A percentile compares a stretch with the other conserved stretches of the same genome.
These are phyloP conservation scores for Plectosphaerella plurivora DNA, from an alignment of 2,329 filamentous ascomycete genomes.

Conservation along the genomic window DNA sequence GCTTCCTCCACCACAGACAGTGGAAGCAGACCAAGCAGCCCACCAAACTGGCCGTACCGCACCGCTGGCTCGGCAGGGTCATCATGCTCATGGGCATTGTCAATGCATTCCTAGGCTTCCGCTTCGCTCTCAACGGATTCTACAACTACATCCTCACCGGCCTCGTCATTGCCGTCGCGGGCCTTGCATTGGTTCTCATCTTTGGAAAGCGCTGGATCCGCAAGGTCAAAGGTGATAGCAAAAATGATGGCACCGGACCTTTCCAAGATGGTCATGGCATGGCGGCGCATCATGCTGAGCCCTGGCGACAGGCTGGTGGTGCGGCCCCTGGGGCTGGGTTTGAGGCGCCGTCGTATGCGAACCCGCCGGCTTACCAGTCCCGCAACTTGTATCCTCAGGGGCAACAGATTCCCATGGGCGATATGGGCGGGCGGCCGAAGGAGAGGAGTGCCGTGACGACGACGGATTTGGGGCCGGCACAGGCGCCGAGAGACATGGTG, in stretches of 20 bases:
- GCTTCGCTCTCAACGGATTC: conserved; percentile 45
- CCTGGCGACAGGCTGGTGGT: conserved; percentile 9
- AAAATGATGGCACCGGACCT: not conserved
- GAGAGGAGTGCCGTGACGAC: conserved; percentile 2
- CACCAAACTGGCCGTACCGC: conserved; percentile 46
- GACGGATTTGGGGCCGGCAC: conserved; percentile 8
- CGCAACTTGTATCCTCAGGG: not conserved
- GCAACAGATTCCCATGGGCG: conserved; percentile 9
- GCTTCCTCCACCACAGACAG: conserved; percentile 50
- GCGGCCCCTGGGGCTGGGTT: not conserved
- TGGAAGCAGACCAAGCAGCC: conserved; percentile 44
- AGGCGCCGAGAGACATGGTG: conserved; percentile 11
- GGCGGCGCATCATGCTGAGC: conserved; percentile 11
- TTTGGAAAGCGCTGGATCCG: conserved; percentile 20
- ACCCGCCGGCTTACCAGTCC: conserved; percentile 6
- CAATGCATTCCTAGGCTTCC: conserved; percentile 58
- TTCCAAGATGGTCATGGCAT: conserved; percentile 3
- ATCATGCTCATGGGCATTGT: conserved; percentile 48
- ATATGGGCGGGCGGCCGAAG: conserved; percentile 5
- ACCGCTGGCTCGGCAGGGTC: conserved; percentile 53
- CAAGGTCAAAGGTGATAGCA: conserved; percentile 1
- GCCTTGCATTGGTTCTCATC: conserved; percentile 29
- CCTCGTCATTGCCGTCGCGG: conserved; percentile 34
- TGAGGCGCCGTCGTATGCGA: not conserved
- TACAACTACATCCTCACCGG: conserved; percentile 44